Evolutionary conservation across 352 stramenopile genomes (phyloP).

Genomic region (Pythium volutum): DNA sequence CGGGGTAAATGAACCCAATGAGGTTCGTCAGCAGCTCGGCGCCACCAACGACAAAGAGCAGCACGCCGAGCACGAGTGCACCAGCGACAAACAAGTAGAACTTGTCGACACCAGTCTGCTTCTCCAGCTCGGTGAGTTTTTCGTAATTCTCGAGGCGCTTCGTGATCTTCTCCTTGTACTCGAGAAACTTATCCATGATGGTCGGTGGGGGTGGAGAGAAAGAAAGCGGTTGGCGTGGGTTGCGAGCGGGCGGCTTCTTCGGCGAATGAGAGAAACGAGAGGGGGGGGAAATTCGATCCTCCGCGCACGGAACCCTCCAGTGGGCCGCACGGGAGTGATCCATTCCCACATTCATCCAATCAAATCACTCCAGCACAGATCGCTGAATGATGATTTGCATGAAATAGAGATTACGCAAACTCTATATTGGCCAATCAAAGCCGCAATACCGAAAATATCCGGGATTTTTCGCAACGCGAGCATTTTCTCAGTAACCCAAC

Average conservation of each 20-base stretch:
- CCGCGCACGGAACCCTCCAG: background rate
- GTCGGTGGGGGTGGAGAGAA: background rate
- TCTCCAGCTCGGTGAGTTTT: constrained; percentile 81
- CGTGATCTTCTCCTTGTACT: constrained; percentile 85
- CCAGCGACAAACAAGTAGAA: constrained; percentile 79
- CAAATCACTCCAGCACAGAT: background rate
- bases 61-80: constrained; percentile 43
- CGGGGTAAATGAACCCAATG: constrained; percentile 86
- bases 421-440: constrained; percentile 24
- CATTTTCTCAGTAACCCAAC: constrained; percentile 1
- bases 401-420: background rate
- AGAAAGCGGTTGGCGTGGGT: background rate
- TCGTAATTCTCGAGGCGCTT: constrained; percentile 79
- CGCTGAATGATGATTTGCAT: background rate
- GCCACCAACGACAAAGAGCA: constrained; percentile 80
- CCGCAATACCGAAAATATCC: constrained; percentile 10
- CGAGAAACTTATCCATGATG: constrained; percentile 75
- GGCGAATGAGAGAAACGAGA: constrained; percentile 8
- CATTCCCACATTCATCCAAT: constrained; percentile 15
- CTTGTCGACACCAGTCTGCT: constrained; percentile 85
- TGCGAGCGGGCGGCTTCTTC: constrained; percentile 14
- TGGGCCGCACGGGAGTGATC: constrained; percentile 16
- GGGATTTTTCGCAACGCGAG: background rate
- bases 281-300: background rate
- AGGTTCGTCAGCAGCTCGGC: constrained; percentile 76